Evolutionary conservation across 352 stramenopile genomes (phyloP).

Genomic region (Pythium phragmitis): DNA sequence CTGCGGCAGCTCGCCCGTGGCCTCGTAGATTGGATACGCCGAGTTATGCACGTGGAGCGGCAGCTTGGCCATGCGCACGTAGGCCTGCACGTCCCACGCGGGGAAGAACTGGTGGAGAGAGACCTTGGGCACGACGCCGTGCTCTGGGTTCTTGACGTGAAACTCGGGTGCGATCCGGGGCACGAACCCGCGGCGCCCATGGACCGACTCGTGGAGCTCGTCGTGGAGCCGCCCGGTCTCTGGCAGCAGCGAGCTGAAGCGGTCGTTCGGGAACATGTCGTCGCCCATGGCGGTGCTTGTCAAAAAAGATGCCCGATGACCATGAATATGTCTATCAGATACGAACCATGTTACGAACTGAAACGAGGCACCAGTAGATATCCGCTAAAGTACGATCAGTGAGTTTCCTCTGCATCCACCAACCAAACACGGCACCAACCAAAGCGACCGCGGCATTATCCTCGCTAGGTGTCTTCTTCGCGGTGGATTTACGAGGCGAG

Average conservation of each 20-base stretch:
- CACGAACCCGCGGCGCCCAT: conserved; percentile 46
- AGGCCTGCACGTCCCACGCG: conserved; percentile 83
- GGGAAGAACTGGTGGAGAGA: conserved; percentile 85
- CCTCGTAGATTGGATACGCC: conserved; percentile 77
- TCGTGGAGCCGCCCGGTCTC: conserved; percentile 71
- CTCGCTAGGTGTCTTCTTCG: not conserved
- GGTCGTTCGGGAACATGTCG: conserved; percentile 76
- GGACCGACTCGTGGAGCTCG: conserved; percentile 45
- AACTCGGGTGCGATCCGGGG: conserved; percentile 74
- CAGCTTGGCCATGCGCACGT: conserved; percentile 75
- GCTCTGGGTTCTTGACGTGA: conserved; percentile 43
- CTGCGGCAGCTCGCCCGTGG: conserved; percentile 78
- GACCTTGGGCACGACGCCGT: conserved; percentile 46
- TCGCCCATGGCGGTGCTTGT: conserved; percentile 9
- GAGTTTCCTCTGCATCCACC: conserved; percentile 22
- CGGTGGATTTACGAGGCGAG: not conserved
- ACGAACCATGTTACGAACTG: conserved; percentile 12
- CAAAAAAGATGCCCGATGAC: not conserved
- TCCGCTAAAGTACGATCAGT: conserved; percentile 8
- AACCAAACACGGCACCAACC: conserved; percentile 27
- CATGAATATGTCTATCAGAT: conserved; percentile 4
- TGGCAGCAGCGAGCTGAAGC: conserved; percentile 75
- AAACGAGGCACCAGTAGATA: not conserved
- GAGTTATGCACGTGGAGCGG: conserved; percentile 85
- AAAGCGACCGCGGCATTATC: not conserved